phyloP scores from a whole-genome alignment of 2,329 filamentous ascomycete genomes.

The Fusarium globosum region DNA sequence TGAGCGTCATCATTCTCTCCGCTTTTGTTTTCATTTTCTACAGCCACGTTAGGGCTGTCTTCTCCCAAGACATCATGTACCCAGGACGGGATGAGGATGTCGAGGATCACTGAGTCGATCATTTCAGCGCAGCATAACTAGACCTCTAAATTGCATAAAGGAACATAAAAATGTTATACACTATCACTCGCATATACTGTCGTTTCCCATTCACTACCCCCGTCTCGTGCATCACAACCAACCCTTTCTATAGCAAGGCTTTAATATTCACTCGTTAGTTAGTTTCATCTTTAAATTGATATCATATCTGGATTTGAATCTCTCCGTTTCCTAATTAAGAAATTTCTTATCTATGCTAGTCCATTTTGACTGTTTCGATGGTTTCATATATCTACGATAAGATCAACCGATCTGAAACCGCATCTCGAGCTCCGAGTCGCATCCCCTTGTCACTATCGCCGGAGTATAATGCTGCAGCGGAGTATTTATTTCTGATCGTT shows the following conservation, averaged over 20 bases:
- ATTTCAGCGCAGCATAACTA: neutral
- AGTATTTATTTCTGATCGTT: neutral
- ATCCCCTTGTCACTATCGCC: neutral
- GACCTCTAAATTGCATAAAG: neutral
- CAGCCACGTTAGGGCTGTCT: constrained; percentile 56
- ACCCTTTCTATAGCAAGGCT: neutral
- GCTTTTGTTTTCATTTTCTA: constrained; percentile 58
- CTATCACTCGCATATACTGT: neutral
- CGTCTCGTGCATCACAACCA: neutral
- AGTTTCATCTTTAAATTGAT: neutral
- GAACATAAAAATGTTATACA: neutral
- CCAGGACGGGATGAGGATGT: constrained; percentile 64
- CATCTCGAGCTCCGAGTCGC: neutral
- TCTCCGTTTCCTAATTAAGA: neutral
- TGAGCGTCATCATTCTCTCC: constrained; percentile 59
- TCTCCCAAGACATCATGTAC: constrained; percentile 65
- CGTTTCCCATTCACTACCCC: neutral
- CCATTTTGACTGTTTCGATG: neutral
- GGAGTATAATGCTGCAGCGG: neutral
- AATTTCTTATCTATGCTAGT: neutral
- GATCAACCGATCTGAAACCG: constrained; percentile 4
- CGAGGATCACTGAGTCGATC: constrained; percentile 53
- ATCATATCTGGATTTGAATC: neutral
- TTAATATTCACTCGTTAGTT: neutral
- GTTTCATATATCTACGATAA: neutral